A percentile compares a stretch with the other conserved stretches of the same genome.
phyloP scores from a whole-genome alignment of 2,329 filamentous ascomycete species.

The Microcyclosporella mali region DNA sequence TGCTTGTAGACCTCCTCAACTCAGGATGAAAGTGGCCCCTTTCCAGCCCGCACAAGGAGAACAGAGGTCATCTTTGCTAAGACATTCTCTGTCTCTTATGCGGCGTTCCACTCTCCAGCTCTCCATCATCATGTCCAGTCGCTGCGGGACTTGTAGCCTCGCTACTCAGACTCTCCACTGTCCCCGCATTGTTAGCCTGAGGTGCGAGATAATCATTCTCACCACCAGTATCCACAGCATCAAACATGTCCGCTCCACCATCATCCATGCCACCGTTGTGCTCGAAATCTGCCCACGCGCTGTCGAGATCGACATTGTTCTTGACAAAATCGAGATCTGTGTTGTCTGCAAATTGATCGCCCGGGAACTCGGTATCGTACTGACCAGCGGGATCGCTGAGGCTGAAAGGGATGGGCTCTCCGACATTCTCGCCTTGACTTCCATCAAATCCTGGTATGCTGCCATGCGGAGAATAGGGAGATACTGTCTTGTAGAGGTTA shows the following conservation, averaged over 20 bases:
- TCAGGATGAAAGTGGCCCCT: no score
- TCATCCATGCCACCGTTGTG: background rate
- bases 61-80: no score
- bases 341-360: no score
- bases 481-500: background rate
- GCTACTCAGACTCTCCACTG: conserved; percentile 39
- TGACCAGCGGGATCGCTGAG: no score
- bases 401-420: no score
- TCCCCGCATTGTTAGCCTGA: conserved; percentile 12
- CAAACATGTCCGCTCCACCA: conserved; percentile 15
- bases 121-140: conserved; percentile 5
- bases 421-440: no score
- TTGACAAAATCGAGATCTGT: conserved; percentile 9
- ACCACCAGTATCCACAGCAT: background rate
- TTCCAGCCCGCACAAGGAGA: no score
- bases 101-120: conserved; percentile 17
- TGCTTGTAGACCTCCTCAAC: no score
- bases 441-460: background rate
- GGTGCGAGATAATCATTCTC: conserved; percentile 9
- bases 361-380: no score
- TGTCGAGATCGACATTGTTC: conserved; percentile 5
- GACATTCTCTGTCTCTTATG: conserved; percentile 22
- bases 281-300: conserved; percentile 8
- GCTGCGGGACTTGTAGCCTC: conserved; percentile 33
- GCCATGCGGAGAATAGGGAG: background rate